phyloP scores from a whole-genome alignment of 805 yeast species.

The Cyberlindnera mrakii region DNA sequence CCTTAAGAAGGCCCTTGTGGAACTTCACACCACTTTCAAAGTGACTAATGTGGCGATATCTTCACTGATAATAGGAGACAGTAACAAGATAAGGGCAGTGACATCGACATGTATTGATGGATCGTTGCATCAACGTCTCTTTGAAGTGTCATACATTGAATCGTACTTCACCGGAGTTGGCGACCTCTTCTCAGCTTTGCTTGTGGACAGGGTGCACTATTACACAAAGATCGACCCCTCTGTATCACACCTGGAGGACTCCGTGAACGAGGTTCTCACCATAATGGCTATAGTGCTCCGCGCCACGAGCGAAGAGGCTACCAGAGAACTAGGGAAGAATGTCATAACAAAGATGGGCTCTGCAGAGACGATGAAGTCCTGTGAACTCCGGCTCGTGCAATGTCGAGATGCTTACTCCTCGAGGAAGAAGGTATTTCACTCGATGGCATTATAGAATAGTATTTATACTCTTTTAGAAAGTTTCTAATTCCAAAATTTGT shows the following conservation, averaged over 20 bases:
- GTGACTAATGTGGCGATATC: conserved; percentile 65
- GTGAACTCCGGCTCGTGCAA: conserved; percentile 66
- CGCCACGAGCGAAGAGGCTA: conserved; percentile 38
- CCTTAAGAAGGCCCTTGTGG: conserved; percentile 40
- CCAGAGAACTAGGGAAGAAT: conserved; percentile 29
- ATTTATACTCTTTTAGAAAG: too few relatives aligned
- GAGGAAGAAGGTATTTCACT: conserved; percentile 9
- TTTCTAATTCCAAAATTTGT: too few relatives aligned
- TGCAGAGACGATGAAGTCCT: conserved; percentile 61
- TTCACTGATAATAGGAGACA: conserved; percentile 35
- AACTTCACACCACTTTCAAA: conserved; percentile 41
- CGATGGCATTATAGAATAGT: background rate
- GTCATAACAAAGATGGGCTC: conserved; percentile 45
- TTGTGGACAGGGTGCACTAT: conserved; percentile 53
- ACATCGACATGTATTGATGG: conserved; percentile 12
- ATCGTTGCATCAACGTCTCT: conserved; percentile 18
- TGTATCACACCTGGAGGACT: conserved; percentile 17
- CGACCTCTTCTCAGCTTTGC: conserved; percentile 77
- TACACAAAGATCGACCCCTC: conserved; percentile 2
- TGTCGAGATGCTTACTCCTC: conserved; percentile 35
- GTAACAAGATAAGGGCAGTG: conserved; percentile 12
- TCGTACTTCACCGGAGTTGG: conserved; percentile 96
- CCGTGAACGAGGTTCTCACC: conserved; percentile 50
- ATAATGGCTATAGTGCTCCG: conserved; percentile 48
- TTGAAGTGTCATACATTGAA: conserved; percentile 55